Conservation (phyloP, 192 early-diverging fungal species). For the Geosiphon pyriformis region DNA sequence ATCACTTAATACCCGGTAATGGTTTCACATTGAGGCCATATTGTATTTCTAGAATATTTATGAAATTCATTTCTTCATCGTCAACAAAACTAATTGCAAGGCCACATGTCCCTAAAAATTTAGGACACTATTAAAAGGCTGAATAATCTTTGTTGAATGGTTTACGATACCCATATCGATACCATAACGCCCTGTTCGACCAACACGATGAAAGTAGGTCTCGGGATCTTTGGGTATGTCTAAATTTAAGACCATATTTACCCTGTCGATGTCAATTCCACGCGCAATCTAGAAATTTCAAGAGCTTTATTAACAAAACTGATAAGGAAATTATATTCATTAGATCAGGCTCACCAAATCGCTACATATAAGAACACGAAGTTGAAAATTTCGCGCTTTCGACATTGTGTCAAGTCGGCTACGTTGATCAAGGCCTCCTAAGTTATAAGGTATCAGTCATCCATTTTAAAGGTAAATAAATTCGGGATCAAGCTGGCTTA, state of each 20-base stretch:
- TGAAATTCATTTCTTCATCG: conserved; percentile 28
- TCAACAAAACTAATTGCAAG: conserved; percentile 43
- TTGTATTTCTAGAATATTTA: conserved; percentile 30
- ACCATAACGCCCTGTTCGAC: conserved; percentile 73
- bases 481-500: not conserved
- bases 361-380: conserved; percentile 54
- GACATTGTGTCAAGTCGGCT: conserved; percentile 45
- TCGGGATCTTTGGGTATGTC: conserved; percentile 66
- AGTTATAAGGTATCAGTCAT: not conserved
- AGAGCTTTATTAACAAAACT: not conserved
- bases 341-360: conserved; percentile 43
- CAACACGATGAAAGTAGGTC: conserved; percentile 75
- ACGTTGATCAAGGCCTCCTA: conserved; percentile 40
- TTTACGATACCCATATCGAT: too few relatives aligned
- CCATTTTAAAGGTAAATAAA: not conserved
- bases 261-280: conserved; percentile 72
- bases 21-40: conserved; percentile 7
- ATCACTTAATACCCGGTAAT: conserved; percentile 11
- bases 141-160: too few relatives aligned
- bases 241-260: conserved; percentile 69
- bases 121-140: too few relatives aligned
- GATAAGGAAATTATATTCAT: not conserved
- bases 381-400: conserved; percentile 46
- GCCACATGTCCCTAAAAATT: conserved; percentile 47
- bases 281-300: conserved; percentile 42